A percentile compares a stretch with the other conserved stretches of the same genome.
Evolutionary conservation across 1,284 basidiomycete genomes (phyloP).

Genomic region (Vanrija humicola): DNA sequence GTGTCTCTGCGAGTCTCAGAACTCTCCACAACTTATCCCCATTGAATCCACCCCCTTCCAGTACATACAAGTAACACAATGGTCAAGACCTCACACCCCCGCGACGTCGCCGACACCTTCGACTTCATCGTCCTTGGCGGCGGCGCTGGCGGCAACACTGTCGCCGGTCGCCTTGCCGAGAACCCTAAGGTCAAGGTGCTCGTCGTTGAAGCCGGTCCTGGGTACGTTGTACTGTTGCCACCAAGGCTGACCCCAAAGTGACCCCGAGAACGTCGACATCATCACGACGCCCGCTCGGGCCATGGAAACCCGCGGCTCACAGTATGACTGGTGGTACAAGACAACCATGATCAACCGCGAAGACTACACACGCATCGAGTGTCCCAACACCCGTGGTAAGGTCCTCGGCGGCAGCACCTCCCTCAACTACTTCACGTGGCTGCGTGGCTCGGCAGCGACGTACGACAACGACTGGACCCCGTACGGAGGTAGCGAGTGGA

Average conservation of each 20-base stretch:
- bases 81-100: conserved; percentile 3
- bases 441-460: conserved; percentile 57
- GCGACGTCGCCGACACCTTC: conserved; percentile 5
- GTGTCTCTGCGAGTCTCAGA: background rate
- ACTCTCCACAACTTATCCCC: no score
- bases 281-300: conserved; percentile 54
- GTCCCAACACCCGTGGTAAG: conserved; percentile 50
- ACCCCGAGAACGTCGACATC: conserved; percentile 55
- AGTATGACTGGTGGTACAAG: conserved; percentile 15
- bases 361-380: conserved; percentile 12
- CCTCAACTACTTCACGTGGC: conserved; percentile 61
- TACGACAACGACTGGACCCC: conserved; percentile 54
- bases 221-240: background rate
- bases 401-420: conserved; percentile 60
- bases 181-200: conserved; percentile 53
- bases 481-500: conserved; percentile 7
- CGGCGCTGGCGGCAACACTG: conserved; percentile 58
- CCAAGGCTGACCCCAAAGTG: conserved; percentile 49
- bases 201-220: conserved; percentile 58
- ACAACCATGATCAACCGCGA: conserved; percentile 15
- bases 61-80: background rate
- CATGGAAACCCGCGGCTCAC: conserved; percentile 44
- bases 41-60: background rate
- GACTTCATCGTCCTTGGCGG: conserved; percentile 62
- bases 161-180: conserved; percentile 59